phyloP scores from a whole-genome alignment of 257 asterid genomes.

The Solanum piurae region DNA sequence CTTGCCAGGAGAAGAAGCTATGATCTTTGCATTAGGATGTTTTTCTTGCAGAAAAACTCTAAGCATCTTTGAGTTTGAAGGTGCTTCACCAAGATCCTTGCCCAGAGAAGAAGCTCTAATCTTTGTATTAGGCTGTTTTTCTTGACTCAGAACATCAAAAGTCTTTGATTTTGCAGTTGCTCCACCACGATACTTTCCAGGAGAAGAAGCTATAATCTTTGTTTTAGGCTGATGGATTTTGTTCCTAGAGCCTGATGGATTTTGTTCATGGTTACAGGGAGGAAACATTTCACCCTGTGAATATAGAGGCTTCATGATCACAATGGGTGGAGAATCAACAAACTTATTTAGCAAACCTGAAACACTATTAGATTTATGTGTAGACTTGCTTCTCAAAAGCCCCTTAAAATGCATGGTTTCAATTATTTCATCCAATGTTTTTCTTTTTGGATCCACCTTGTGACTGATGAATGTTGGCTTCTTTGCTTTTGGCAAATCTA shows the following conservation, averaged over 20 bases:
- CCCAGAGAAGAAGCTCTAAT: not conserved
- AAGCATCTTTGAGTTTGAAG: not conserved
- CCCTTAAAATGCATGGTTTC: slow-evolving; percentile 49
- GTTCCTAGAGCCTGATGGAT: not conserved
- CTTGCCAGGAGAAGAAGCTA: not conserved
- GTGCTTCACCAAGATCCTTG: not conserved
- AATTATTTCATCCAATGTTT: slow-evolving; percentile 35
- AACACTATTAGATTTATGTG: slow-evolving; percentile 7
- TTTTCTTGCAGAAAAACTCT: not conserved
- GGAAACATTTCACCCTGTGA: not conserved
- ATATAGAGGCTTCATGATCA: slow-evolving; percentile 1
- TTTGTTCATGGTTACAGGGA: not conserved
- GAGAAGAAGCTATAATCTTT: not conserved
- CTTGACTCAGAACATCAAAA: not conserved
- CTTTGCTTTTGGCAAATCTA: slow-evolving; percentile 47
- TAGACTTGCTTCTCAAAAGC: slow-evolving; percentile 25
- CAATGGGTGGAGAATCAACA: slow-evolving; percentile 27
- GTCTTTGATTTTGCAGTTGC: not conserved
- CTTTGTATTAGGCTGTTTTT: not conserved
- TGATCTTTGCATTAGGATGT: not conserved
- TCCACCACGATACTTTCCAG: not conserved
- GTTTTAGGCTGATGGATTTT: not conserved
- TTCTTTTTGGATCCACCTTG: slow-evolving; percentile 21
- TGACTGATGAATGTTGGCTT: slow-evolving; percentile 25
- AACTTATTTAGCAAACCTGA: slow-evolving; percentile 14